Conservation (phyloP, 148 eudicot species). For the Polygonum maritimum region DNA sequence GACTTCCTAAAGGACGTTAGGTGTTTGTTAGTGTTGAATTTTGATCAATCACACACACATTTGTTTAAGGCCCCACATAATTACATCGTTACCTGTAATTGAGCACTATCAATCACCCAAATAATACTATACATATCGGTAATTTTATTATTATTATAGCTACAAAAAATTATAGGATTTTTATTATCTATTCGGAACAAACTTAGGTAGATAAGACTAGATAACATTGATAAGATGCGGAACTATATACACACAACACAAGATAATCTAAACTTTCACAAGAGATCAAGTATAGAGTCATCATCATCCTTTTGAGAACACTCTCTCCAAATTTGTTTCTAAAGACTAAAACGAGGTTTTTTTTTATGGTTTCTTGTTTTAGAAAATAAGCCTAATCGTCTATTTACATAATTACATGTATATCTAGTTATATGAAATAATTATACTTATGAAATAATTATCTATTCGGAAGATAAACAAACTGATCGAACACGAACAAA, state of each 20-base stretch:
- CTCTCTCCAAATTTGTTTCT: too few species aligned
- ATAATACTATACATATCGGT: neutral
- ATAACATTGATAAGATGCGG: neutral
- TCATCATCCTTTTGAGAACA: neutral
- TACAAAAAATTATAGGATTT: neutral
- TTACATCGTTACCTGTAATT: constrained; percentile 5
- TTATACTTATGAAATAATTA: too few species aligned
- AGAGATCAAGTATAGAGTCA: neutral
- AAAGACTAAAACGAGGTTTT: too few species aligned
- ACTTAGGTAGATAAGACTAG: neutral
- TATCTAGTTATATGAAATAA: neutral
- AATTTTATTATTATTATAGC: too few species aligned
- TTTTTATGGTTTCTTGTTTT: too few species aligned
- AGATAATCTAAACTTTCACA: neutral
- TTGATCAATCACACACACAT: neutral
- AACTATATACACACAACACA: neutral
- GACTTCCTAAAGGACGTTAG: neutral
- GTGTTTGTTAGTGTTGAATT: neutral
- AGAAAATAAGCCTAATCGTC: too few species aligned
- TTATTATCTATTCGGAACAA: neutral
- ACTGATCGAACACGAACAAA: too few species aligned
- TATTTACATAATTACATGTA: too few species aligned
- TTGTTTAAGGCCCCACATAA: neutral
- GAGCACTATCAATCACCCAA: constrained; percentile 4
- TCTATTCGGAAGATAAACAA: too few species aligned